Conservation (phyloP, 257 asterid species). For the Misopates orontium region DNA sequence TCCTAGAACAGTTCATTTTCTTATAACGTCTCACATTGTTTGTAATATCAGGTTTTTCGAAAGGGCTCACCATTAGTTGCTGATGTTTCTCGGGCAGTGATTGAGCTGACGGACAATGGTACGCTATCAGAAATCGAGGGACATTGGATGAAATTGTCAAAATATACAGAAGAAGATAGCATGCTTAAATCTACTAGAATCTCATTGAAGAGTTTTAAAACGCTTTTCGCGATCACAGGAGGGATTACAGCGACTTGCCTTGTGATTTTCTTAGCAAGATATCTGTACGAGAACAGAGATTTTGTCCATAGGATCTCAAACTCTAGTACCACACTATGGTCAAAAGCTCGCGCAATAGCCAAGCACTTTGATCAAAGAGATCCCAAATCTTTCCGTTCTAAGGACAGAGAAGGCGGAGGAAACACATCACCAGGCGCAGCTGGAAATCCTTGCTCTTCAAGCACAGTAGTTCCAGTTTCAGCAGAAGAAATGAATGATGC, state of each 20-base stretch:
- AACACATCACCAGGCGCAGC: neutral
- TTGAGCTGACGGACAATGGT: slow-evolving; percentile 30
- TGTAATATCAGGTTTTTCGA: slow-evolving; percentile 30
- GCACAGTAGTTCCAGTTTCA: slow-evolving; percentile 18
- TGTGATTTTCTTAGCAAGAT: slow-evolving; percentile 26
- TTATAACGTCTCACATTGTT: neutral
- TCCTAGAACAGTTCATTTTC: neutral
- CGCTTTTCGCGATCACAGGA: slow-evolving; percentile 34
- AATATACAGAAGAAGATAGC: neutral
- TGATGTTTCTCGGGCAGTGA: slow-evolving; percentile 40
- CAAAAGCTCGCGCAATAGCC: slow-evolving; percentile 30
- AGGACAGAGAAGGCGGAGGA: slow-evolving; percentile 18
- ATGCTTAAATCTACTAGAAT: neutral
- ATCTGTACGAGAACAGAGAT: slow-evolving; percentile 34
- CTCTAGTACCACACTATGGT: slow-evolving; percentile 30
- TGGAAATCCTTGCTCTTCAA: neutral
- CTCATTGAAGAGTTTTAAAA: slow-evolving; percentile 25
- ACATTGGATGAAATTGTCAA: slow-evolving; percentile 9
- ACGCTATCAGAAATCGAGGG: slow-evolving; percentile 16
- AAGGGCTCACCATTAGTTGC: slow-evolving; percentile 47
- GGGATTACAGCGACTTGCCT: slow-evolving; percentile 31
- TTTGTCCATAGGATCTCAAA: slow-evolving; percentile 24
- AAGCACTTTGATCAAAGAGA: slow-evolving; percentile 40
- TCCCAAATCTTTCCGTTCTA: slow-evolving; percentile 17
- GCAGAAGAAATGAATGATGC: slow-evolving; percentile 2